phyloP scores from a whole-genome alignment of 805 yeast species.

The Starmera caribaea region DNA sequence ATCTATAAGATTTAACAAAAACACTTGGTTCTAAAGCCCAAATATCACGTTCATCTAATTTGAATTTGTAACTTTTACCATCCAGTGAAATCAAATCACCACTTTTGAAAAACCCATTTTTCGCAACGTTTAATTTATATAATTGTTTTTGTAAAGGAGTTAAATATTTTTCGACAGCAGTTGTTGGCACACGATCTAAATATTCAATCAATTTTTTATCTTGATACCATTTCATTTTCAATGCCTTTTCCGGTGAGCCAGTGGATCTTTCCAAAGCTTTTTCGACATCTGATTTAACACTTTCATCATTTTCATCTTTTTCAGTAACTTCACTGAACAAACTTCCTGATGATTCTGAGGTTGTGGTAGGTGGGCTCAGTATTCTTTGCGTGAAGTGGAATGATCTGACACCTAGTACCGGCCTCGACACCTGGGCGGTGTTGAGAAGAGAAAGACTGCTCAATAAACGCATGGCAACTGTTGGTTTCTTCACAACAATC shows the following conservation, averaged over 20 bases:
- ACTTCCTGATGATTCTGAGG: not conserved
- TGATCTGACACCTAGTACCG: too few species aligned
- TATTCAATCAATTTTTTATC: constrained; percentile 36
- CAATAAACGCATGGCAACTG: too few species aligned
- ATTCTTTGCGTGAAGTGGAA: too few species aligned
- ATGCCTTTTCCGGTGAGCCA: too few species aligned
- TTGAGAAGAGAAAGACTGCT: too few species aligned
- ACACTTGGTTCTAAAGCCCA: constrained; percentile 81
- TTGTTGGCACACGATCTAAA: constrained; percentile 37
- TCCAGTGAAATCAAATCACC: constrained; percentile 36
- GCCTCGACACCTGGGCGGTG: too few species aligned
- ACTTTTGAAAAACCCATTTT: constrained; percentile 60
- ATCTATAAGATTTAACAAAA: constrained; percentile 70
- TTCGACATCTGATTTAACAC: too few species aligned
- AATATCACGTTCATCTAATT: constrained; percentile 54
- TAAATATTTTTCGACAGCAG: constrained; percentile 45
- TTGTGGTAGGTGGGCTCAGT: too few species aligned
- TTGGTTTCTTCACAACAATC: too few species aligned
- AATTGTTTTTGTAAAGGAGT: constrained; percentile 64
- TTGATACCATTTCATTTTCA: constrained; percentile 9
- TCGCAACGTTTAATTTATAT: constrained; percentile 48
- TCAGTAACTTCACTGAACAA: not conserved
- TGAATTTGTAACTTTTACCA: constrained; percentile 44
- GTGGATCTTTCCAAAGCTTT: too few species aligned
- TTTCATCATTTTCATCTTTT: not conserved